Conservation (phyloP, 1,284 basidiomycete species). For the Peniophora sp. region DNA sequence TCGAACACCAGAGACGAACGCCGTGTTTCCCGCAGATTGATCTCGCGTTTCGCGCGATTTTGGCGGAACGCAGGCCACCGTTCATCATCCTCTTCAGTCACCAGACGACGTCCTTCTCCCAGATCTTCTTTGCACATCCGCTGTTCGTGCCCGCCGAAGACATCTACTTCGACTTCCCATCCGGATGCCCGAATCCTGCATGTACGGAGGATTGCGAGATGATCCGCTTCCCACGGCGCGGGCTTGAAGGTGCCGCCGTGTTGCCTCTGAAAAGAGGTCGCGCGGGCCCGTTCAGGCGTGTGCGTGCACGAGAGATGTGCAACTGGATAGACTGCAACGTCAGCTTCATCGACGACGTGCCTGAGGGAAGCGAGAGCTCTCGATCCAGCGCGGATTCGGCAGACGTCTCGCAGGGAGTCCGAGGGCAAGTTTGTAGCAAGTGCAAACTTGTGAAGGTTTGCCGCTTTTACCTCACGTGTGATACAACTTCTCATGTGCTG, state of each 20-base stretch:
- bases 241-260: conserved; percentile 49
- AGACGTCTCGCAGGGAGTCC: conserved; percentile 10
- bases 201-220: conserved; percentile 75
- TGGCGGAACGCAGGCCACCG: conserved; percentile 63
- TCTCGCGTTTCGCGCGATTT: conserved; percentile 60
- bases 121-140: conserved; percentile 66
- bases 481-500: background rate
- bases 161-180: conserved; percentile 67
- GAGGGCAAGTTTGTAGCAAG: conserved; percentile 56
- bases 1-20: conserved; percentile 55
- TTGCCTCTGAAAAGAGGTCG: conserved; percentile 50
- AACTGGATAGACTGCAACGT: conserved; percentile 71
- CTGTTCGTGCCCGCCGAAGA: conserved; percentile 63
- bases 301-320: conserved; percentile 50
- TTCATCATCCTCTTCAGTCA: conserved; percentile 71
- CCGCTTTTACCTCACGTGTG: background rate
- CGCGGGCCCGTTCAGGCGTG: conserved; percentile 26
- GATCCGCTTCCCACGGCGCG: conserved; percentile 64
- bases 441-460: conserved; percentile 54
- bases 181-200: conserved; percentile 66
- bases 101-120: conserved; percentile 69
- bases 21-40: conserved; percentile 75
- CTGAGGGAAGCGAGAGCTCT: conserved; percentile 17
- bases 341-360: conserved; percentile 41
- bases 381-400: conserved; percentile 4